Evolutionary conservation across 2,329 filamentous ascomycete species (phyloP).

Genomic region (Ceratocystis smalleyi): DNA sequence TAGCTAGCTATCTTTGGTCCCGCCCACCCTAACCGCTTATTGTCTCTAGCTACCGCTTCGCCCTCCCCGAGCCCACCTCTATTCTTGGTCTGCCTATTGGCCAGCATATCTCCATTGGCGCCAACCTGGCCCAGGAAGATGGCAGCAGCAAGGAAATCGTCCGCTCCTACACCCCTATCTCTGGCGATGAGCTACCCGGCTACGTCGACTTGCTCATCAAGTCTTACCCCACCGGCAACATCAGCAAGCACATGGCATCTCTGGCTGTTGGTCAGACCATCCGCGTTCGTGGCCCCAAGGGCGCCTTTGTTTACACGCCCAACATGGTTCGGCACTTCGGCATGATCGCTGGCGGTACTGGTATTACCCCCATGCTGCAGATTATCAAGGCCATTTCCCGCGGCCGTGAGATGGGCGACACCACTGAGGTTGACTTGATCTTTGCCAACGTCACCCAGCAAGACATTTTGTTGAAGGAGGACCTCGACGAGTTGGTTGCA

Average conservation of each 20-base stretch:
- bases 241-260: constrained; percentile 79
- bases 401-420: constrained; percentile 62
- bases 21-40: neutral
- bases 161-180: constrained; percentile 84
- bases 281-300: constrained; percentile 86
- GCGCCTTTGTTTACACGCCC: constrained; percentile 90
- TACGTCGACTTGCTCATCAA: constrained; percentile 96
- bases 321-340: constrained; percentile 95
- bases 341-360: constrained; percentile 95
- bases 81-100: constrained; percentile 95
- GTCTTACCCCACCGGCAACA: constrained; percentile 93
- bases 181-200: constrained; percentile 74
- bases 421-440: constrained; percentile 81
- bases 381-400: constrained; percentile 80
- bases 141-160: constrained; percentile 70
- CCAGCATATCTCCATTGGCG: constrained; percentile 94
- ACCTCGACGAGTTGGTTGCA: constrained; percentile 62
- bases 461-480: constrained; percentile 86
- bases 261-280: constrained; percentile 74
- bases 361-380: constrained; percentile 97
- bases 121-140: constrained; percentile 49
- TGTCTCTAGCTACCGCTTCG: constrained; percentile 65
- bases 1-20: neutral
- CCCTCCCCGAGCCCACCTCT: constrained; percentile 57
- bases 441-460: constrained; percentile 91